phyloP scores from a whole-genome alignment of 768 basidiomycete species.

The Filobasidium wieringae region DNA sequence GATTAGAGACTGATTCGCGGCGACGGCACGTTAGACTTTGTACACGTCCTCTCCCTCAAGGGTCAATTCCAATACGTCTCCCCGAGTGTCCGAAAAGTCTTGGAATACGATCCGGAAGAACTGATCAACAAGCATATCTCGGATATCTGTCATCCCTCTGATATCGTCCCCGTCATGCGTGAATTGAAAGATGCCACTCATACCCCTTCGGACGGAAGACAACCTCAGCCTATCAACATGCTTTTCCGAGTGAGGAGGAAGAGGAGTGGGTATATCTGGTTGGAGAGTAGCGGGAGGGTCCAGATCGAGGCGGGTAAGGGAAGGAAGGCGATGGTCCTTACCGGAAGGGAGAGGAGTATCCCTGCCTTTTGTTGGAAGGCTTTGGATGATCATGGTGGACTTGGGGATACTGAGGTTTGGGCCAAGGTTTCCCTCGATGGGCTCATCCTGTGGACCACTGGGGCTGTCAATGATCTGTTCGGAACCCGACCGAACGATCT shows the following conservation, averaged over 20 bases:
- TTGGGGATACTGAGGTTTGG: slow-evolving; percentile 42
- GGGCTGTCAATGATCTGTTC: slow-evolving; percentile 29
- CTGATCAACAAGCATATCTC: slow-evolving; percentile 65
- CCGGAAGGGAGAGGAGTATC: slow-evolving; percentile 62
- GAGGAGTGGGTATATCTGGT: slow-evolving; percentile 62
- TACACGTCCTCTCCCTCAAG: slow-evolving; percentile 84
- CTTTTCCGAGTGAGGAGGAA: slow-evolving; percentile 73
- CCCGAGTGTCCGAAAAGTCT: slow-evolving; percentile 59
- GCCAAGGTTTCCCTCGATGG: slow-evolving; percentile 41
- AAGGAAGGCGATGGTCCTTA: slow-evolving; percentile 84
- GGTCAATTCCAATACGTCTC: slow-evolving; percentile 87
- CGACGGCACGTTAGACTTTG: slow-evolving; percentile 49
- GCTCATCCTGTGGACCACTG: slow-evolving; percentile 39
- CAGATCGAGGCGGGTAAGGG: slow-evolving; percentile 90
- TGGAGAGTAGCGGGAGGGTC: slow-evolving; percentile 77
- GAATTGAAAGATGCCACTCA: slow-evolving; percentile 58
- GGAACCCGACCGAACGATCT: slow-evolving; percentile 34
- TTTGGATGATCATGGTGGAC: slow-evolving; percentile 48
- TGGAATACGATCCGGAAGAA: slow-evolving; percentile 78
- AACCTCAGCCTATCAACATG: slow-evolving; percentile 53
- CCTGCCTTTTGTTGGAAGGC: slow-evolving; percentile 53
- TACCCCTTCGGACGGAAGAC: slow-evolving; percentile 24
- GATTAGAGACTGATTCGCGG: neutral
- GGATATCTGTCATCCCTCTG: slow-evolving; percentile 77
- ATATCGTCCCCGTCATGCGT: slow-evolving; percentile 78